Evolutionary conservation across 495 filamentous ascomycete species (phyloP), one percentile per base, ranked within the genome.

Genomic region (Neurospora africana): DNA sequence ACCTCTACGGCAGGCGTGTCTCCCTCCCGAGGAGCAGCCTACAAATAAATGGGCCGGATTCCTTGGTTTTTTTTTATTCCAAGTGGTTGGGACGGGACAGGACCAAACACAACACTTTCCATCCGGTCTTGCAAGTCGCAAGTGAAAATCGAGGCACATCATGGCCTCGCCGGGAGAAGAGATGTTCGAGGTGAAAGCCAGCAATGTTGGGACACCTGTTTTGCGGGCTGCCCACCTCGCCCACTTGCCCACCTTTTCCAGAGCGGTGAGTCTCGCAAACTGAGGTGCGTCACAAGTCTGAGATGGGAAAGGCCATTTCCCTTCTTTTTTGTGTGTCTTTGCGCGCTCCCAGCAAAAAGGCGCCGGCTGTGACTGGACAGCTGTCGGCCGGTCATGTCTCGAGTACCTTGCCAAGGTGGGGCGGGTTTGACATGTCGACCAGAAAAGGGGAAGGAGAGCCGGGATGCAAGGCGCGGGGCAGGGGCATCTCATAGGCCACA

Each of bases 391-490:
- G 72, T 73, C 68, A 73, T 72, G 75, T 78, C 69, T 69, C 71
- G 23, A 38, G 38, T 75, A 68, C 65, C 21, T 70, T 30, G 61
- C n/a, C 68, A 73, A 43, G 35, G 69, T 68, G 74, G 69, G 53
- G 76, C 69, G 74, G 71, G 75, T 72, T 75, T 68, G 58, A 67
- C 44, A 73, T 73, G 68, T 43, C 43, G 33, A 73, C n/a, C 37
- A 61, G 21, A 68, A 71, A 71, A 72, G 70, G 70, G 72, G 72
- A 69, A 69, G 69, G 69, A 37, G 17, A 36, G 37, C 68, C 68
- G 15, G 70, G 68, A 19, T 58, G 37, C 68, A 38, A 41, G 69
- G 69, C 73, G 76, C 75, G 75, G 77, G 77, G 77, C 77, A 75
- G 70, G 39, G 72, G 68, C 53, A 33, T 23, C 44, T 43, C 39